Base-by-base conservation (phyloP, 2,329 filamentous ascomycete genomes). In the Verticillium tricorpus region DNA sequence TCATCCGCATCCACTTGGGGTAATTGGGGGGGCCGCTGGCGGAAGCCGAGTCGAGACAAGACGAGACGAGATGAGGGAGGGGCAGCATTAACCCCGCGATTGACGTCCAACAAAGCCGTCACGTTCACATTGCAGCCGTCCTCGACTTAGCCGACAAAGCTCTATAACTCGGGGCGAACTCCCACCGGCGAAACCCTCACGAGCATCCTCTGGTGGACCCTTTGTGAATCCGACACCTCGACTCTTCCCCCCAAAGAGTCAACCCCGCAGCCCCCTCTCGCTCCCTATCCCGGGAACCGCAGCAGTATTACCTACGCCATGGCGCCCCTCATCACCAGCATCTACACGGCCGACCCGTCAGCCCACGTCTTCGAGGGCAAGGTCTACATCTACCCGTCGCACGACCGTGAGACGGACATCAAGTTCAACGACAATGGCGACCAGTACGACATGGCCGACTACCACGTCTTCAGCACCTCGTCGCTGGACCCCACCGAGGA, bases 381-480 rank as follows among this genome's bases (percentile, higher is more conserved):
- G 66, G 76, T 93, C 63, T 93, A 92, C 79, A 85, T 93, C 76
- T 93, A 93, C 78, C 90, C 90, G 22, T 93, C 89, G 25, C 90
- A 93, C 76, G 90, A 93, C 75, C 85, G 89, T 67, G 88, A 91
- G 73, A 91, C 89, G 5, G 83, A 87, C 74, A 90, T 92, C 73
- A 62, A 83, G 62, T 88, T 89, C 80, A 93, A 93, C 78, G 90
- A 93, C 81, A 92, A 92, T 81, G 90, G 90, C 71, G 90, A 92
- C 77, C 90, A 93, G 73, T 93, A 92, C 73, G 90, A 92, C 78
- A 93, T 93, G 90, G 82, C 78, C 61, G 90, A 93, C 78, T 93
- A 93, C 81, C 90, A 93, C 74, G 90, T 93, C 72, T 88, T 93
- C 75, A 88, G 84, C 66, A 77, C 76, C 31, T 68, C 73, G 12